Percentiles rank a stretch among this genome's conserved stretches.
phyloP scores from a whole-genome alignment of 2,329 filamentous ascomycete genomes.

The Macrophomina pseudophaseolina region DNA sequence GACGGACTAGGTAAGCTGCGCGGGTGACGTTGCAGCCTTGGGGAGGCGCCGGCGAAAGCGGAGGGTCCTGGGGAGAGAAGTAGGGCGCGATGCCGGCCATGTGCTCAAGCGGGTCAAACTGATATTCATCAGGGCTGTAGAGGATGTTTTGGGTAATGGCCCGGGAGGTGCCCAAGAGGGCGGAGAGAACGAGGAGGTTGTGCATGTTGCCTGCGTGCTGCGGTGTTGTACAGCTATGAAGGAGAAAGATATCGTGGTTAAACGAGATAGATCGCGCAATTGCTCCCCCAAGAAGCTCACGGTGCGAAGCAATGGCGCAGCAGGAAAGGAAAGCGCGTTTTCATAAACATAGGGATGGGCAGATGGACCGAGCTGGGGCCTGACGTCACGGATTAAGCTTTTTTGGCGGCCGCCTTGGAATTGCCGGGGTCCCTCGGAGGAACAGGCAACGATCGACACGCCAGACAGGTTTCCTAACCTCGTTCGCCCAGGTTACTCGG shows the following conservation, averaged over 20 bases:
- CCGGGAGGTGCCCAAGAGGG: not conserved
- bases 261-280: not conserved
- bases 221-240: not conserved
- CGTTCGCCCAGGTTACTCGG: slow-evolving; percentile 1
- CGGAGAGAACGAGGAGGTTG: not conserved
- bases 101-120: slow-evolving; percentile 56
- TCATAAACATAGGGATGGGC: slow-evolving; percentile 5
- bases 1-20: slow-evolving; percentile 56
- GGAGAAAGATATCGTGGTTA: not conserved
- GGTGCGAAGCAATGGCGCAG: not conserved
- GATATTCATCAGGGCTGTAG: slow-evolving; percentile 25
- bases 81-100: slow-evolving; percentile 57
- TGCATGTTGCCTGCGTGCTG: not conserved
- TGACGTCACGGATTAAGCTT: slow-evolving; percentile 19
- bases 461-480: slow-evolving; percentile 4
- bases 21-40: slow-evolving; percentile 58
- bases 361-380: not conserved
- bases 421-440: not conserved
- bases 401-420: slow-evolving; percentile 16
- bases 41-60: slow-evolving; percentile 53
- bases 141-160: slow-evolving; percentile 20
- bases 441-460: slow-evolving; percentile 21
- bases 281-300: not conserved
- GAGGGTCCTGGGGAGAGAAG: slow-evolving; percentile 55
- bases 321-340: not conserved